These are phyloP conservation scores for Fusarium sp. DNA, from an alignment of 2,329 filamentous ascomycete species.

Conservation along the genomic window DNA sequence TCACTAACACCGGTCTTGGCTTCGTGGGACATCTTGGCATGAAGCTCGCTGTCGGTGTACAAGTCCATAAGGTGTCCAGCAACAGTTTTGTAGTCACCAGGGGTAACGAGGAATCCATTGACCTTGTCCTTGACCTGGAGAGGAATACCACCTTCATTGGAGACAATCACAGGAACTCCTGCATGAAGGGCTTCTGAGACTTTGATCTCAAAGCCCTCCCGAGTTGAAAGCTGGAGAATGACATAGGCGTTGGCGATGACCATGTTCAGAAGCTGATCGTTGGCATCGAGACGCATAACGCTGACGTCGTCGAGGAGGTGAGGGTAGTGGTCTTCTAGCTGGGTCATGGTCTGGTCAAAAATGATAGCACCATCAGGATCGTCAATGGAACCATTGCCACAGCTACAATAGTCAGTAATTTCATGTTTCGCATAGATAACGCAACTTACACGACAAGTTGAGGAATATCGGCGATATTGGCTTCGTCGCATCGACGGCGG, in stretches of 20 bases:
- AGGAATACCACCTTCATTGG: constrained; percentile 82
- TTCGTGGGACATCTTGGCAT: constrained; percentile 74
- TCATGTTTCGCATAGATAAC: too few relatives aligned
- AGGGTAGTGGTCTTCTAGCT: constrained; percentile 73
- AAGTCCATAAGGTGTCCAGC: constrained; percentile 75
- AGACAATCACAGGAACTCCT: constrained; percentile 82
- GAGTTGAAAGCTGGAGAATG: constrained; percentile 82
- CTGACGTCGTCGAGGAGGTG: constrained; percentile 75
- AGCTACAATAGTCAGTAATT: constrained; percentile 52
- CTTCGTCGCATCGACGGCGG: constrained; percentile 69
- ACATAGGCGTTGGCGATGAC: constrained; percentile 79
- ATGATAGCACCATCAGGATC: constrained; percentile 82
- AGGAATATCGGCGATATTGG: constrained; percentile 66
- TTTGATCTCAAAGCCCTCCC: constrained; percentile 89
- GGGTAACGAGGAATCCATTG: constrained; percentile 80
- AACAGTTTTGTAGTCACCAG: constrained; percentile 77
- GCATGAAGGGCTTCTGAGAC: constrained; percentile 87
- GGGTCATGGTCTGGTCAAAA: constrained; percentile 78
- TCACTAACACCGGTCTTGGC: constrained; percentile 79
- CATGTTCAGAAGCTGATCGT: constrained; percentile 84
- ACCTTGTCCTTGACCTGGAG: constrained; percentile 79
- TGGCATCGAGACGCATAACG: constrained; percentile 81
- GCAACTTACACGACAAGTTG: constrained; percentile 75
- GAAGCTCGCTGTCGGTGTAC: constrained; percentile 74
- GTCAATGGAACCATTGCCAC: constrained; percentile 84